Base-by-base conservation (phyloP, 2,329 filamentous ascomycete genomes). In the Fusarium paranaense region DNA sequence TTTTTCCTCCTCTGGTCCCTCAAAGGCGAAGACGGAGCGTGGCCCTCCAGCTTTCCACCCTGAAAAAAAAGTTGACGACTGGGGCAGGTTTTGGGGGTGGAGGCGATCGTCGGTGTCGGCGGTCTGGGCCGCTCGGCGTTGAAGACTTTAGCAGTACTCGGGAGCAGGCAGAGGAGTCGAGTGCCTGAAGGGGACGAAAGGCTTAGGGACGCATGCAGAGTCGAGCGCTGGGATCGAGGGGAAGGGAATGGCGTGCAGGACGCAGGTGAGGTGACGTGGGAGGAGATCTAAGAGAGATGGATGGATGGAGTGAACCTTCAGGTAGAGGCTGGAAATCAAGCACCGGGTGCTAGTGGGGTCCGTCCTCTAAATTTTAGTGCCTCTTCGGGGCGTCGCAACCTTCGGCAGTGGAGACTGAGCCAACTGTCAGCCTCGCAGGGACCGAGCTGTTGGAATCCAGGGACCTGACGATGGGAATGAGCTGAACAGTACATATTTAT, bases 1-100 rank as follows among this genome's bases (percentile, higher is more conserved):
- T 62, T 73, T 61, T 58, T 76, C 70, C 75, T 75, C 74, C 73
- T 73, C 71, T 71, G 66, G 32, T 74, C 69, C 69, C 40, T 70
- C 69, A 62, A 60, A 59, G 52, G 61, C 59, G 67, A 66, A 69
- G 64, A 61, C 50, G 78, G 65, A 42, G 72, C 70, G 76, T 76
- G 75, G 60, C 67, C 58, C 70, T 79, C 80, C 76, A 81, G 80
- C 68, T 78, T 80, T 78, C 69, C 69, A 70, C 67, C 59, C 10
- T 52, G 63, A 56, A 69, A 65, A 65, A 67, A 50, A 50, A 50
- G 61, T 69, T 74, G 73, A 70, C 69, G 75, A 75, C 60, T 72
- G 66, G 64, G 62, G 64, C 54, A 66, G 52, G 59, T 66, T 47
- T 30, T 11, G 22, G 50, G 45, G 35, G 50, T 66, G 54, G 70